These are phyloP conservation scores for Orbilia ellipsospora DNA, from an alignment of 2,329 filamentous ascomycete genomes.

Conservation along the genomic window DNA sequence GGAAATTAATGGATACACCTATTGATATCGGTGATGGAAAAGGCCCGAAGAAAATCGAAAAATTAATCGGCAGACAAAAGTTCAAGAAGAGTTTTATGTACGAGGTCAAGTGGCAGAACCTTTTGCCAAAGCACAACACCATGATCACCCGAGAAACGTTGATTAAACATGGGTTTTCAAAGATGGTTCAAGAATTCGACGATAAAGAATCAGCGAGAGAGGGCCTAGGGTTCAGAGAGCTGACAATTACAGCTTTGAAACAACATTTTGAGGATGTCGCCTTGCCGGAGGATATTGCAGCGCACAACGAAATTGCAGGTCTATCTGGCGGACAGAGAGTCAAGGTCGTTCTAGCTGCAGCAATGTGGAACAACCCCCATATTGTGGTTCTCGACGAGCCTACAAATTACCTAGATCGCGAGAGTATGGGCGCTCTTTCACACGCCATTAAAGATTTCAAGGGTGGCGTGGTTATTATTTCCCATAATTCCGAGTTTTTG, in stretches of 20 bases:
- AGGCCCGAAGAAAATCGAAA: slow-evolving; percentile 80
- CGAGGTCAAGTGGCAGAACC: slow-evolving; percentile 87
- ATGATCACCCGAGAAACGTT: slow-evolving; percentile 94
- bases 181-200: slow-evolving; percentile 97
- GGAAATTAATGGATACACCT: slow-evolving; percentile 88
- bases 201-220: slow-evolving; percentile 99
- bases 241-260: slow-evolving; percentile 91
- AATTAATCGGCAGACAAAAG: slow-evolving; percentile 95
- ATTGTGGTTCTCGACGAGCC: slow-evolving; percentile 97
- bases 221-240: slow-evolving; percentile 92
- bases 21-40: slow-evolving; percentile 87
- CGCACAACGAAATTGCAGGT: slow-evolving; percentile 97
- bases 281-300: slow-evolving; percentile 95
- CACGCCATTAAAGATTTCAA: slow-evolving; percentile 98
- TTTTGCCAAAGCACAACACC: slow-evolving; percentile 91
- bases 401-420: slow-evolving; percentile 98
- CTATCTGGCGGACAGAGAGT: slow-evolving; percentile 98
- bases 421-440: slow-evolving; percentile 95
- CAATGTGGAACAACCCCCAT: slow-evolving; percentile 99
- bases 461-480: slow-evolving; percentile 98
- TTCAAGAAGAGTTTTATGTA: slow-evolving; percentile 99
- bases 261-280: slow-evolving; percentile 99
- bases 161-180: slow-evolving; percentile 83
- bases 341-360: slow-evolving; percentile 95
- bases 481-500: slow-evolving; percentile 99